A percentile compares a stretch with the other conserved stretches of the same genome.
These are phyloP conservation scores for Cydonia oblonga DNA, from an alignment of 331 rosid species.

Conservation along the genomic window DNA sequence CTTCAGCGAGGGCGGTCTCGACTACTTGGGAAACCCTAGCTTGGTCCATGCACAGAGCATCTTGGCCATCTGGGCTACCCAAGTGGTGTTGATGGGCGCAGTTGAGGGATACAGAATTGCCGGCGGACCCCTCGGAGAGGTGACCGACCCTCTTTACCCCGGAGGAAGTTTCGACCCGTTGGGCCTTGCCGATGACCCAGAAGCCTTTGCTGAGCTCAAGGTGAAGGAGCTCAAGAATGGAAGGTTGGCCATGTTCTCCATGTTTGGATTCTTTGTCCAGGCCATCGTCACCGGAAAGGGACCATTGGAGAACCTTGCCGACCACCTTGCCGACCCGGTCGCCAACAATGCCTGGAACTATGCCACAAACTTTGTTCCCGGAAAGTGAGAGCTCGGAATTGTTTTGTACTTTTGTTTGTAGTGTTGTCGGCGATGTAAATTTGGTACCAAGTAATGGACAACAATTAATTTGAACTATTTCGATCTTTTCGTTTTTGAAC, in stretches of 20 bases:
- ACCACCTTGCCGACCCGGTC: conserved; percentile 74
- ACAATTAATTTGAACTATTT: background rate
- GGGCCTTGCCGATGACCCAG: no score
- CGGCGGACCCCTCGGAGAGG: conserved; percentile 84
- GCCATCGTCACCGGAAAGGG: conserved; percentile 84
- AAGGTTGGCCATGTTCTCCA: conserved; percentile 74
- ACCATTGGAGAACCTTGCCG: conserved; percentile 77
- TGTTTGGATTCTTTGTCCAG: conserved; percentile 82
- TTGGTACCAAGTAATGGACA: conserved; percentile 7
- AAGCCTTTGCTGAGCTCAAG: no score
- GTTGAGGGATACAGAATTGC: conserved; percentile 88
- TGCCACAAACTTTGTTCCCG: conserved; percentile 84
- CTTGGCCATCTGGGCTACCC: conserved; percentile 75
- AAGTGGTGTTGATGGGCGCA: conserved; percentile 72
- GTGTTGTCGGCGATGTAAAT: conserved; percentile 14
- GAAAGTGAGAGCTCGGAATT: conserved; percentile 43
- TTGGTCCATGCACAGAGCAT: conserved; percentile 83
- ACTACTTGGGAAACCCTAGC: conserved; percentile 91
- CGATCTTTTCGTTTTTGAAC: no score
- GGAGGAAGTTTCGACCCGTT: no score
- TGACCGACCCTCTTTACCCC: background rate
- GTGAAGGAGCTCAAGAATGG: conserved; percentile 16
- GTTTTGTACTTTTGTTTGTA: background rate
- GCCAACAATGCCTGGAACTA: conserved; percentile 85
- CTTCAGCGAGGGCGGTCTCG: conserved; percentile 90